Conservation (phyloP, 805 yeast genomes). For the Candida silvatica region DNA sequence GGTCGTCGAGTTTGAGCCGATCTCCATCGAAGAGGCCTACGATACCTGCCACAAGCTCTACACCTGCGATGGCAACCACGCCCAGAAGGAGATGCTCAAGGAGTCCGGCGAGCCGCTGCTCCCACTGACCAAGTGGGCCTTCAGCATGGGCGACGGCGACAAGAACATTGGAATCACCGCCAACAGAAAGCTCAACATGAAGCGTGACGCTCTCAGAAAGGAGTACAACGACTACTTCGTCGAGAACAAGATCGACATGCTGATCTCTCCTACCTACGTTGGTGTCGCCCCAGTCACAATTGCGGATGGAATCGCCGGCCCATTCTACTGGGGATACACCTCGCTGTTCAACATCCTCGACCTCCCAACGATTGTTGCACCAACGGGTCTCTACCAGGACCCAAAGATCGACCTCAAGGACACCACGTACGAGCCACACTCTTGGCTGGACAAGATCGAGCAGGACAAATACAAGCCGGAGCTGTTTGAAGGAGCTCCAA, state of each 20-base stretch:
- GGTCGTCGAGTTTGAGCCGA: constrained; percentile 48
- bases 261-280: constrained; percentile 59
- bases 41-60: constrained; percentile 52
- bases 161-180: constrained; percentile 36
- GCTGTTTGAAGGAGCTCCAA: constrained; percentile 43
- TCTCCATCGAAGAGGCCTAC: constrained; percentile 47
- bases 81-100: constrained; percentile 40
- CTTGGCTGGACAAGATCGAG: constrained; percentile 39
- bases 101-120: constrained; percentile 64
- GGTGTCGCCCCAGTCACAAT: constrained; percentile 67
- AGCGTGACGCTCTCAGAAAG: constrained; percentile 51
- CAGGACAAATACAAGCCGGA: constrained; percentile 38
- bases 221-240: constrained; percentile 47
- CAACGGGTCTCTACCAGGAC: constrained; percentile 54
- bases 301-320: constrained; percentile 30
- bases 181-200: constrained; percentile 43
- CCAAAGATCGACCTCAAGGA: constrained; percentile 39
- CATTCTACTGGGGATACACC: constrained; percentile 77
- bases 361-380: constrained; percentile 57
- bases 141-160: constrained; percentile 53
- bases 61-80: constrained; percentile 59
- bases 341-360: constrained; percentile 66
- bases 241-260: constrained; percentile 50
- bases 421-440: constrained; percentile 31
- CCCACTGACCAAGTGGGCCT: constrained; percentile 54